Percentiles rank a stretch among this genome's conserved stretches.
These are phyloP conservation scores for Penicillium decumbens DNA, from an alignment of 2,329 filamentous ascomycete genomes.

Conservation along the genomic window DNA sequence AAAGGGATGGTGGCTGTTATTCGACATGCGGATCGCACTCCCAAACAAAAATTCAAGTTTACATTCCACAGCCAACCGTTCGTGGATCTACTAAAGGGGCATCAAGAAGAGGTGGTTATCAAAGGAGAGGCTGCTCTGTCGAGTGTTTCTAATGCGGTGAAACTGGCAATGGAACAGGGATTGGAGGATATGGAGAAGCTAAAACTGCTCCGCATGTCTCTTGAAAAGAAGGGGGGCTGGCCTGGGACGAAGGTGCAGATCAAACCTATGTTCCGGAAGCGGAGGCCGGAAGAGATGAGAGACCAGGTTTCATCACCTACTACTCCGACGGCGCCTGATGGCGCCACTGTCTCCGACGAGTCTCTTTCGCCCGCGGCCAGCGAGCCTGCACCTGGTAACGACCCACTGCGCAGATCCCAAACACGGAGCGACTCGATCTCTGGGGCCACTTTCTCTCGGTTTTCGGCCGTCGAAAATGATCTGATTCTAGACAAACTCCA, in stretches of 20 bases:
- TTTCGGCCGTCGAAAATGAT: slow-evolving; percentile 88
- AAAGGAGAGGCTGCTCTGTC: slow-evolving; percentile 85
- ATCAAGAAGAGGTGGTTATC: slow-evolving; percentile 91
- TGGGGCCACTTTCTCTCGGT: slow-evolving; percentile 85
- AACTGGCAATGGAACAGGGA: slow-evolving; percentile 69
- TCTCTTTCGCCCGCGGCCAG: slow-evolving; percentile 18
- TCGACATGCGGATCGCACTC: slow-evolving; percentile 91
- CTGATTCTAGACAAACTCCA: slow-evolving; percentile 93
- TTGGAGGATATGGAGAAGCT: slow-evolving; percentile 84
- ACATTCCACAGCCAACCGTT: slow-evolving; percentile 97
- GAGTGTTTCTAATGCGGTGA: slow-evolving; percentile 85
- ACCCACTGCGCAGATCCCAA: slow-evolving; percentile 46
- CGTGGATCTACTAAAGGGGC: slow-evolving; percentile 87
- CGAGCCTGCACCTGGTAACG: slow-evolving; percentile 24
- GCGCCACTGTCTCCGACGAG: slow-evolving; percentile 18
- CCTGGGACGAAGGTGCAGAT: slow-evolving; percentile 97
- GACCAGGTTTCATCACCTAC: slow-evolving; percentile 23
- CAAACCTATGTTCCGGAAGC: slow-evolving; percentile 97
- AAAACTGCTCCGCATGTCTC: slow-evolving; percentile 74
- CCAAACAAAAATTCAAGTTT: slow-evolving; percentile 99
- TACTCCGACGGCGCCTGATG: slow-evolving; percentile 10
- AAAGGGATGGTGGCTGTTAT: slow-evolving; percentile 98
- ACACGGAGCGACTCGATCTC: slow-evolving; percentile 78
- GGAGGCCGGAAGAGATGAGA: slow-evolving; percentile 60
- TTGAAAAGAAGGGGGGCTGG: slow-evolving; percentile 90